Evolutionary conservation across 176 grass and related monocot species (phyloP), one percentile per base, ranked within the genome.

Genomic region (Carex pumila): DNA sequence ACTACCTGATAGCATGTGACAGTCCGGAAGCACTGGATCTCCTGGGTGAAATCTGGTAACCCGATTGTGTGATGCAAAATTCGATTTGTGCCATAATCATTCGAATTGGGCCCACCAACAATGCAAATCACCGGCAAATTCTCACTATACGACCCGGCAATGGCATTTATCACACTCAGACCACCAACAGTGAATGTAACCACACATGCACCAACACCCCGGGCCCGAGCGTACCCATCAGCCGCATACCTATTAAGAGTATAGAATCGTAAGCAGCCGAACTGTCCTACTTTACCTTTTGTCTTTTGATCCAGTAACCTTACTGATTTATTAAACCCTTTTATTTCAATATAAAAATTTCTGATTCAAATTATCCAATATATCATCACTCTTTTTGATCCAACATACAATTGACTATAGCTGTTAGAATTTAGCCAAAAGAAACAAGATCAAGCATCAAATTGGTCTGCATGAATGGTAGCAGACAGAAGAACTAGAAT

Each of bases 61-160:
- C 93, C 93, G 61, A 92, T 95, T 87, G 93, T 95, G 88, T 95
- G 93, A 85, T 95, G 93, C 81, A 95, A 86, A 84, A 95, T 39
- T 52, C 91, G 87, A 79, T 85, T 92, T 55, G 93, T 92, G 61
- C 93, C 91, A 79, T 89, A 92, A 86, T 92, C 93, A 61, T 96
- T 96, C 30, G 91, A 91, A 68, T 92, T 93, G 21, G 91, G 91
- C 32, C 93, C 93, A 9, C 93, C 91, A 11, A 89, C 93, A 80
- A 92, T 78, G 86, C 91, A 96, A 87, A 93, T 89, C 4, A 96
- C 83, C 29, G 91, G 91, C 50, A 92, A 89, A 54, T 88, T 93
- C 86, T 93, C 93, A 88, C 93, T 93, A 62, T 85, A 96, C 0
- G 93, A 79, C 19, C 93, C 93, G 6, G 93, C 93, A 67, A 96